Evolutionary conservation across 345 rosid genomes (phyloP), one percentile per base, ranked within the genome.

Genomic region (Salix arbutifolia): DNA sequence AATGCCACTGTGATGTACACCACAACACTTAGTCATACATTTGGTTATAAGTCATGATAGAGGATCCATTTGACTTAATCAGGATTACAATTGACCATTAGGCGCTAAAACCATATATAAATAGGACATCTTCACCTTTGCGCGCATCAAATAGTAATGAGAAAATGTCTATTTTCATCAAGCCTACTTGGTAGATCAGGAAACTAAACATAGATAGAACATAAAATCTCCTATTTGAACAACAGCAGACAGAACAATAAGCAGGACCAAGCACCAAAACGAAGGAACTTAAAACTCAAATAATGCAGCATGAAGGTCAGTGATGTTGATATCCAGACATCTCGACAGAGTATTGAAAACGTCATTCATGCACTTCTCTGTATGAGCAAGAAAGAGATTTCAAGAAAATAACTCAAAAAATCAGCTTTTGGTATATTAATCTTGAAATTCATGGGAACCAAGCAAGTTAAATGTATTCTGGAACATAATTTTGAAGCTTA

Each of bases 1-100:
- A 96, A 93, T 74, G 94, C 97, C 84, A 96, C 99, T 96, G 86
- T 80, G 77, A 74, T 26, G 28, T 7, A 79, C 65, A 79, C 82
- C 31, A 79, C n/a, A 73, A 17, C 12, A 52, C 8, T 40, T 66
- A 4, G 21, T 65, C 56, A 67, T 17, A 68, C 7, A 5, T 23
- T 56, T 25, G 26, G 8, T 17, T 50, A 67, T 53, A 37, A 7
- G 71, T 16, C 26, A 31, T 31, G 64, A 71, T 10, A 7, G 37
- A 46, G 23, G 23, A 70, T 0, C 25, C 14, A 8, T 17, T 69
- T 69, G 12, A n/a, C 3, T 23, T 18, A 4, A 40, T 13, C 33
- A 68, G 42, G 48, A n/a, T 37, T 7, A 25, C 3, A 67, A 67
- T 9, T 30, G 14, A 67, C 1, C 13, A 37, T 12, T 21, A 67